These are phyloP conservation scores for Phytopythium ostracodes DNA, from an alignment of 352 stramenopile species.

Conservation along the genomic window DNA sequence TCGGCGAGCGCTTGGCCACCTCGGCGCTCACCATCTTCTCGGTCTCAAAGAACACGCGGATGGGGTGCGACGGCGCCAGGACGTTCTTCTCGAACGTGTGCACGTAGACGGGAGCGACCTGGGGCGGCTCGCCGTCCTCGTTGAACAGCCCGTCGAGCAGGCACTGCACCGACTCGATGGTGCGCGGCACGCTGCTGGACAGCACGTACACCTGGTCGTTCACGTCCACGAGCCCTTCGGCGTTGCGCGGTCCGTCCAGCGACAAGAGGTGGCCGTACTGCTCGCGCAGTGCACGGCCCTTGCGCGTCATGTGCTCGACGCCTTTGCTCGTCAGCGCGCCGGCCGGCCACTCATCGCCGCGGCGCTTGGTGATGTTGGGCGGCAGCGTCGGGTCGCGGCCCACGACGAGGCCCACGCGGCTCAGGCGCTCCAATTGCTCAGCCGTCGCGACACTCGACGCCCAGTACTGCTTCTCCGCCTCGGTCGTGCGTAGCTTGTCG, in stretches of 20 bases:
- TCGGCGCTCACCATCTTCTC: constrained; percentile 60
- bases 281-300: constrained; percentile 42
- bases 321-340: constrained; percentile 61
- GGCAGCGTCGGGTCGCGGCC: constrained; percentile 40
- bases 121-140: constrained; percentile 8
- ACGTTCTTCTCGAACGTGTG: constrained; percentile 66
- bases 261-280: constrained; percentile 44
- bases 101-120: constrained; percentile 39
- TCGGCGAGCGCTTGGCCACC: constrained; percentile 20
- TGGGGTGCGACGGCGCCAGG: constrained; percentile 51
- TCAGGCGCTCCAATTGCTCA: constrained; percentile 42
- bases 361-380: constrained; percentile 35
- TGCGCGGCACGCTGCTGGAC: constrained; percentile 70
- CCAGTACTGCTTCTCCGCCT: constrained; percentile 64
- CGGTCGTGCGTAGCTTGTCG: constrained; percentile 42
- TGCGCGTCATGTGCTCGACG: constrained; percentile 64
- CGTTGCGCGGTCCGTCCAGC: background rate
- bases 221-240: constrained; percentile 5
- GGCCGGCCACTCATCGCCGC: constrained; percentile 39
- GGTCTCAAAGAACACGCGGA: constrained; percentile 71
- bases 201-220: constrained; percentile 68
- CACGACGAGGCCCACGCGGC: constrained; percentile 42
- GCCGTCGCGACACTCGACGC: constrained; percentile 41
- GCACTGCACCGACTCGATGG: constrained; percentile 74
- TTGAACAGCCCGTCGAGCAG: constrained; percentile 72